Conservation (phyloP, 805 yeast species). For the Tetrapisispora iriomotensis region DNA sequence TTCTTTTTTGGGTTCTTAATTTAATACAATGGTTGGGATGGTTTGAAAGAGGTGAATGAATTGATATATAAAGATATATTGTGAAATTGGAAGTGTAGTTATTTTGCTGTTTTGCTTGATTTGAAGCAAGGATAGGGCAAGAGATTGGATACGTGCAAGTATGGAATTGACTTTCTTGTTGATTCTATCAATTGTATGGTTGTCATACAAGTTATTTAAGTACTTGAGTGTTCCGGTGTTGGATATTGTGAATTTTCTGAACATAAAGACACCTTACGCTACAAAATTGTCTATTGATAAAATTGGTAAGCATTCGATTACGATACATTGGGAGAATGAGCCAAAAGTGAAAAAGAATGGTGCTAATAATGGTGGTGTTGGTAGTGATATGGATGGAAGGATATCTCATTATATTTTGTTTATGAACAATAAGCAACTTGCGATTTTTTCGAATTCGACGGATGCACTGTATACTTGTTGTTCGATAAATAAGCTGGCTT, state of each 20-base stretch:
- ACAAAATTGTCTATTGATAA: conserved; percentile 28
- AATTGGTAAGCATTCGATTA: conserved; percentile 21
- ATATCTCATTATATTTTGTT: conserved; percentile 26
- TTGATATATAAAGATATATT: no score
- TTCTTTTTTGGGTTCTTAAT: no score
- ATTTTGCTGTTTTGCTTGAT: no score
- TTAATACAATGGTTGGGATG: no score
- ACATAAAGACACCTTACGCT: conserved; percentile 26
- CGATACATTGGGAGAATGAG: conserved; percentile 31
- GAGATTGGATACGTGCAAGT: no score
- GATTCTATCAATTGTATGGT: conserved; percentile 17
- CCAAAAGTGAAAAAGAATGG: neutral
- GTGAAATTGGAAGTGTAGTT: no score
- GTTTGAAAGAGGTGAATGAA: no score
- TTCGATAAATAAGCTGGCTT: conserved; percentile 18
- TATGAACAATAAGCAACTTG: conserved; percentile 24
- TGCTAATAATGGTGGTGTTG: neutral
- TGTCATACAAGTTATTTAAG: conserved; percentile 20
- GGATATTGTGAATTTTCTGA: conserved; percentile 21
- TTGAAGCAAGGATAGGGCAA: no score
- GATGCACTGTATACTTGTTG: conserved; percentile 27
- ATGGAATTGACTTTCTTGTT: neutral
- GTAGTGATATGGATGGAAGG: neutral
- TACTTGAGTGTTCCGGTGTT: conserved; percentile 24
- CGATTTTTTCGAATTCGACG: conserved; percentile 23